phyloP scores from a whole-genome alignment of 768 basidiomycete genomes.

The Hemileccinum rubropunctum region DNA sequence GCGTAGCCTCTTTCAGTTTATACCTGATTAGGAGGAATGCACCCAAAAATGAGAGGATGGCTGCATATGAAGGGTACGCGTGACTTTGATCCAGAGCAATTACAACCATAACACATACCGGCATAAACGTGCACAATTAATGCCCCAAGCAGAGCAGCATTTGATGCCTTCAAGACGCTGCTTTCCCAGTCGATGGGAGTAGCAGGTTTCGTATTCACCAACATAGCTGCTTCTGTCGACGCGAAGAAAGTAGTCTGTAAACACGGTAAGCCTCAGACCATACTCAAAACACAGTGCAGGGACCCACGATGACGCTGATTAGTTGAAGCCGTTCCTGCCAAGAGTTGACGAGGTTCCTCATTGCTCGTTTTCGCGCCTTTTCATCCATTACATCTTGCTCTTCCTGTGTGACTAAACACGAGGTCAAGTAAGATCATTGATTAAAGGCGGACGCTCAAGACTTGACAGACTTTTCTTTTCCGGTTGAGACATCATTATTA shows the following conservation, averaged over 20 bases:
- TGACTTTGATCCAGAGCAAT: conserved; percentile 1
- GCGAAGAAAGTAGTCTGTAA: conserved; percentile 61
- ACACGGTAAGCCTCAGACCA: background rate
- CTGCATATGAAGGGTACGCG: conserved; percentile 12
- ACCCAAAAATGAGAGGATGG: conserved; percentile 49
- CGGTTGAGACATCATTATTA: background rate
- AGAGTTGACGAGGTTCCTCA: conserved; percentile 51
- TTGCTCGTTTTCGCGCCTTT: conserved; percentile 40
- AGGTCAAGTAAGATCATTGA: background rate
- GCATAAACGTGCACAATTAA: conserved; percentile 53
- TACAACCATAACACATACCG: conserved; percentile 32
- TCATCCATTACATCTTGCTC: conserved; percentile 51
- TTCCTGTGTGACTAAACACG: conserved; percentile 40
- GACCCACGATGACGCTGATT: conserved; percentile 55
- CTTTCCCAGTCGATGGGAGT: conserved; percentile 8
- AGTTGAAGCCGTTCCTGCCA: conserved; percentile 65
- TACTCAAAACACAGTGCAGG: background rate
- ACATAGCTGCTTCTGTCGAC: conserved; percentile 51
- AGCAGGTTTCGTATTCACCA: conserved; percentile 41
- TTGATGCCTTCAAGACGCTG: conserved; percentile 33
- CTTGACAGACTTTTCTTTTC: conserved; percentile 20
- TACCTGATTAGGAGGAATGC: conserved; percentile 56
- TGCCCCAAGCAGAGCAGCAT: conserved; percentile 49
- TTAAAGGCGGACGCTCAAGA: background rate
- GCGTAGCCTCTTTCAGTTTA: conserved; percentile 51